Conservation (phyloP, 495 filamentous ascomycete genomes). For the Penicillium parvum region DNA sequence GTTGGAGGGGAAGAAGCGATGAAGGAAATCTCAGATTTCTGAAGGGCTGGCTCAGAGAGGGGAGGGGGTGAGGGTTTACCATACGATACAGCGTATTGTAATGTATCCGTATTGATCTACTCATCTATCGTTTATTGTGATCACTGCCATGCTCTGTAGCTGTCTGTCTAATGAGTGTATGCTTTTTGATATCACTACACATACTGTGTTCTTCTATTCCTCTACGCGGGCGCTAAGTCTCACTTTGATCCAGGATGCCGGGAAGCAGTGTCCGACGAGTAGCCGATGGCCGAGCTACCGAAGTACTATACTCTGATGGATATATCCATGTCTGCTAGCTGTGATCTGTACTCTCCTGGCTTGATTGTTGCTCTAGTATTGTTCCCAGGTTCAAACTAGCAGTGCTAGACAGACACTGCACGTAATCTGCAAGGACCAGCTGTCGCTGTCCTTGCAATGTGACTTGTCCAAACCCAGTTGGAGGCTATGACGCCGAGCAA, state of each 20-base stretch:
- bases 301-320: too few relatives aligned
- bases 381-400: too few relatives aligned
- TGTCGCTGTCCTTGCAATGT: conserved; percentile 29
- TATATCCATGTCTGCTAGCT: too few relatives aligned
- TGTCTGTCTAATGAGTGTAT: too few relatives aligned
- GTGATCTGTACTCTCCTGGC: too few relatives aligned
- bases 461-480: conserved; percentile 30
- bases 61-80: not conserved
- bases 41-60: conserved; percentile 5
- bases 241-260: conserved; percentile 1
- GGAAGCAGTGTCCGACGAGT: too few relatives aligned
- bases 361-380: not conserved
- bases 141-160: too few relatives aligned
- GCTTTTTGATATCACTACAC: conserved; percentile 12
- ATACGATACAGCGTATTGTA: conserved; percentile 10
- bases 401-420: too few relatives aligned
- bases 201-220: too few relatives aligned
- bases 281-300: too few relatives aligned
- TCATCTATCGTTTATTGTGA: too few relatives aligned
- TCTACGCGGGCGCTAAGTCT: conserved; percentile 13
- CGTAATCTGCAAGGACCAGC: conserved; percentile 38
- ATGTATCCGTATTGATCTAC: conserved; percentile 3
- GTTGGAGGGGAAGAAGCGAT: too few relatives aligned
- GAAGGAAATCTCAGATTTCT: conserved; percentile 37
- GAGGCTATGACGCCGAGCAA: conserved; percentile 26